Conservation (phyloP, 2,329 filamentous ascomycete species). For the Neopestalotiopsis rosae region DNA sequence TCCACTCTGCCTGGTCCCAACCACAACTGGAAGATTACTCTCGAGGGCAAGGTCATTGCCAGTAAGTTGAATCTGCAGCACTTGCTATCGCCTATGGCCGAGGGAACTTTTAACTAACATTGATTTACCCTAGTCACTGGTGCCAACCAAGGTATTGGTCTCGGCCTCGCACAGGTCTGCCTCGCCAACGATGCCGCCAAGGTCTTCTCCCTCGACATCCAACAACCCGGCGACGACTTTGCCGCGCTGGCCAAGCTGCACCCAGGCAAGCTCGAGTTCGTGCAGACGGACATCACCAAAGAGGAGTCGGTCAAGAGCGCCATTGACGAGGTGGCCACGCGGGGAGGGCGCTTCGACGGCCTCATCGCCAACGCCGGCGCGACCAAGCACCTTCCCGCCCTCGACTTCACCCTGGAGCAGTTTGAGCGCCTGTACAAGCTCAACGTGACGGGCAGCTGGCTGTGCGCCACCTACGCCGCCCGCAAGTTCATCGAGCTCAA, state of each 20-base stretch:
- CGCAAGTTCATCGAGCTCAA: conserved; percentile 44
- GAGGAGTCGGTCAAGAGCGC: conserved; percentile 46
- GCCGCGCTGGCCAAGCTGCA: conserved; percentile 43
- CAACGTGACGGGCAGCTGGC: conserved; percentile 52
- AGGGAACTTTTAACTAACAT: neutral
- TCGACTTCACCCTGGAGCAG: conserved; percentile 46
- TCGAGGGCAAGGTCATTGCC: conserved; percentile 44
- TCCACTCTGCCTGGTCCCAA: conserved; percentile 39
- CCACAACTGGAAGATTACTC: conserved; percentile 41
- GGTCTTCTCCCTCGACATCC: conserved; percentile 47
- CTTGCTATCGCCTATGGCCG: neutral
- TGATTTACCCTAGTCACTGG: conserved; percentile 39
- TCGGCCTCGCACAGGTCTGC: conserved; percentile 52
- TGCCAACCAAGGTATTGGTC: conserved; percentile 50
- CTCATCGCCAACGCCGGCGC: conserved; percentile 46
- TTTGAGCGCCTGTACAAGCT: conserved; percentile 48
- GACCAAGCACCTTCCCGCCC: conserved; percentile 51
- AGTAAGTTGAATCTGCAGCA: conserved; percentile 33
- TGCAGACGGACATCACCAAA: conserved; percentile 51
- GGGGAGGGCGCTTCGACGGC: conserved; percentile 47
- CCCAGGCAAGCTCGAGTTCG: conserved; percentile 47
- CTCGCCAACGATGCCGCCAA: conserved; percentile 47
- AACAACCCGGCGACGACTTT: conserved; percentile 43
- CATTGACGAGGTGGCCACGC: conserved; percentile 44
- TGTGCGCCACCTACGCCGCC: conserved; percentile 50